A percentile compares a stretch with the other conserved stretches of the same genome.
Evolutionary conservation across 2,329 filamentous ascomycete genomes (phyloP).

Genomic region (Xylaria sp.): DNA sequence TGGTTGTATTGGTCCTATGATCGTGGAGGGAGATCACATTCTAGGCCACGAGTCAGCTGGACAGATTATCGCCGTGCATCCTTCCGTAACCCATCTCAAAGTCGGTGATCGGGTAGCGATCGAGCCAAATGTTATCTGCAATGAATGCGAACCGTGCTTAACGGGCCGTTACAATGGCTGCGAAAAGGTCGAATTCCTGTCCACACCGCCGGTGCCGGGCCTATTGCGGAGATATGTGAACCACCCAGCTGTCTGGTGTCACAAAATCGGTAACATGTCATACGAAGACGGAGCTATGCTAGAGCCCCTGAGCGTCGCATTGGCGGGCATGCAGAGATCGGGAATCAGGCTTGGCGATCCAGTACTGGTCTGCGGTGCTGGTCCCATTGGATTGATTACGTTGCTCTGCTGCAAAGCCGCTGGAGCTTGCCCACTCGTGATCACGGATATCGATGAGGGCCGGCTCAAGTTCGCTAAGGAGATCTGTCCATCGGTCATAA

Average conservation of each 20-base stretch:
- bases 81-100: conserved; percentile 80
- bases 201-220: conserved; percentile 88
- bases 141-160: conserved; percentile 87
- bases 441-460: conserved; percentile 93
- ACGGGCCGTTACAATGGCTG: conserved; percentile 97
- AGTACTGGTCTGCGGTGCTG: conserved; percentile 89
- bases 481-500: conserved; percentile 80
- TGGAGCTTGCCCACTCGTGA: conserved; percentile 88
- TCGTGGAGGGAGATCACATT: conserved; percentile 88
- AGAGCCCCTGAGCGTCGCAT: conserved; percentile 88
- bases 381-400: conserved; percentile 91
- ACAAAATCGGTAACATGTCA: conserved; percentile 92
- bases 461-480: conserved; percentile 86
- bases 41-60: conserved; percentile 95
- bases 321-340: conserved; percentile 87
- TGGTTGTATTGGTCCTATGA: conserved; percentile 95
- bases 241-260: conserved; percentile 93
- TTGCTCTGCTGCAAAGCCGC: conserved; percentile 85
- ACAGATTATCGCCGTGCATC: conserved; percentile 81
- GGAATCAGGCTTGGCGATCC: conserved; percentile 85
- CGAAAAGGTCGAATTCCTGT: conserved; percentile 84
- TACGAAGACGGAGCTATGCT: conserved; percentile 92
- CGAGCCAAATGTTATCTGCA: conserved; percentile 94
- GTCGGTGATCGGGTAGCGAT: conserved; percentile 91
- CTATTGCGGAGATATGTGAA: conserved; percentile 92